These are phyloP conservation scores for Lodderomyces elongisporus DNA, from an alignment of 1,139 yeast species.

Conservation along the genomic window DNA sequence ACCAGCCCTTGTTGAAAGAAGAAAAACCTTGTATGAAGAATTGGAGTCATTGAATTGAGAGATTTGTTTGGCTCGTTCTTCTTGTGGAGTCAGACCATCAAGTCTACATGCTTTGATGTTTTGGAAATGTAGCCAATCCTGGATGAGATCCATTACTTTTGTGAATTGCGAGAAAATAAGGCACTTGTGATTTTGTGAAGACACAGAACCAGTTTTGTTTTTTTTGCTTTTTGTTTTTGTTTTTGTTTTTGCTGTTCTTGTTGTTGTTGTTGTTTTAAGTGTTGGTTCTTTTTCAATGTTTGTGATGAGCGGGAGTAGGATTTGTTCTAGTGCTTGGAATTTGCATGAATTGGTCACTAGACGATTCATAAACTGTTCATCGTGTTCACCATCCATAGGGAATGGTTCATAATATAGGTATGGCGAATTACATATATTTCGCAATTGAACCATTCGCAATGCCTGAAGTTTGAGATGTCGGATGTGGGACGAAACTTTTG, in stretches of 20 bases:
- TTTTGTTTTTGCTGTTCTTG: no score
- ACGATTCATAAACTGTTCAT: conserved; percentile 24
- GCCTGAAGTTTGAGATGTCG: conserved; percentile 46
- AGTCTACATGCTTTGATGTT: conserved; percentile 52
- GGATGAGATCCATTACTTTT: conserved; percentile 65
- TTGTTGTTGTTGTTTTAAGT: no score
- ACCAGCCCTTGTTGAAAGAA: conserved; percentile 89
- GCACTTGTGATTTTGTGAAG: conserved; percentile 50
- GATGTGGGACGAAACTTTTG: conserved; percentile 17
- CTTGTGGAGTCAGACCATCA: conserved; percentile 71
- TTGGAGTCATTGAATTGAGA: conserved; percentile 42
- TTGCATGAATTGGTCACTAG: conserved; percentile 60
- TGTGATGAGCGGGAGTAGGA: conserved; percentile 45
- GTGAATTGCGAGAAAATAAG: conserved; percentile 85
- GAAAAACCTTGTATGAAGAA: conserved; percentile 43
- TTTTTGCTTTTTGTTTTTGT: no score
- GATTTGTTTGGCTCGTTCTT: conserved; percentile 62
- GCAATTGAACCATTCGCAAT: conserved; percentile 65
- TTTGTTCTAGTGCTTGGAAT: conserved; percentile 60
- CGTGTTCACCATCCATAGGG: conserved; percentile 21
- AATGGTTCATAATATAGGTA: conserved; percentile 80
- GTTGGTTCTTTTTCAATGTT: no score
- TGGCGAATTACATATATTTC: conserved; percentile 83
- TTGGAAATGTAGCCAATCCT: conserved; percentile 53
- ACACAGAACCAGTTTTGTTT: no score